Evolutionary conservation across 176 grass and related monocot species (phyloP), one percentile per base, ranked within the genome.

Genomic region (Chloris gayana): DNA sequence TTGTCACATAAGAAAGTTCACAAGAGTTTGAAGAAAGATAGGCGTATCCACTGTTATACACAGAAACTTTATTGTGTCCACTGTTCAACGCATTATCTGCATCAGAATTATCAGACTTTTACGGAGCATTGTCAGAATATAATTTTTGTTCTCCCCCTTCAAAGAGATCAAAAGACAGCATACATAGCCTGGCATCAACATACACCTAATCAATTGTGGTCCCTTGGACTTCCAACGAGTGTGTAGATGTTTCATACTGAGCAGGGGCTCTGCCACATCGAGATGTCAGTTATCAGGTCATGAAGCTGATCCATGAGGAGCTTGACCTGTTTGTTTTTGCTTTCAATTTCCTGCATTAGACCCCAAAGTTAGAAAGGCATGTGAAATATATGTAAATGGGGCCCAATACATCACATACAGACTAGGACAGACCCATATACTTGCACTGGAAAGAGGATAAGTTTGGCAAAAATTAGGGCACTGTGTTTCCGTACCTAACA

Each of bases 221-320:
- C 69, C 69, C 44, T 51, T 74, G 4, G 37, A 46, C 15, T 67
- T 29, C 49, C 22, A 67, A 69, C n/a, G 21, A 75, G 18, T 39
- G 22, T 50, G 63, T 61, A 63, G 6, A n/a, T 2, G 12, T 31
- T 86, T 92, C 74, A 94, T 65, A 86, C 62, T 14, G 89, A 89
- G 46, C 80, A 93, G 74, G 96, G 96, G 64, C 93, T 95, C 79
- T 99, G 88, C 96, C 93, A 99, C 90, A 95, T 99, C 72, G 93
- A 91, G 75, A 95, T 85, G 72, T 99, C 92, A 7, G 82, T 70
- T 76, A 99, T 99, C 81, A 99, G 82, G 80, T 89, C 70, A 57
- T 84, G 77, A 29, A 95, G 86, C 77, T 99, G 92, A 84, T 95
- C 79, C 2, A 99, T 95, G 31, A 99, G 83, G 58, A 91, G 68